Evolutionary conservation across 2,329 filamentous ascomycete species (phyloP).

Genomic region (Colletotrichum incanum): DNA sequence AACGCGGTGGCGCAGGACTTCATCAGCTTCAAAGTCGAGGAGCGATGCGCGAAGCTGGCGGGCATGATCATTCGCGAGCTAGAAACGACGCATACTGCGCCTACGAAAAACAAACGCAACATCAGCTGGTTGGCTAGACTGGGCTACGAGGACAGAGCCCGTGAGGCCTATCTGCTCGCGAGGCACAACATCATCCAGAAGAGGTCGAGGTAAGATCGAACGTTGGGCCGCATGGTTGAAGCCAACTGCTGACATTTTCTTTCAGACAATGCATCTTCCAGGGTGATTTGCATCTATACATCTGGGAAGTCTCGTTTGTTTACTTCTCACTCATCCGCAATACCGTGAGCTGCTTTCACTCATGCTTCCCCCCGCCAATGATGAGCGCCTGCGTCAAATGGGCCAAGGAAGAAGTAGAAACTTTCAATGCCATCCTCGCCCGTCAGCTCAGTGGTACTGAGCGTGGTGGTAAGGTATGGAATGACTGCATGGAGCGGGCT

Average conservation of each 20-base stretch:
- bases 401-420: slow-evolving; percentile 96
- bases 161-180: slow-evolving; percentile 88
- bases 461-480: slow-evolving; percentile 82
- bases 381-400: slow-evolving; percentile 97
- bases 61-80: slow-evolving; percentile 84
- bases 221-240: background rate
- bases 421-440: slow-evolving; percentile 86
- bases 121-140: slow-evolving; percentile 88
- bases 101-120: slow-evolving; percentile 83
- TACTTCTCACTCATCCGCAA: slow-evolving; percentile 97
- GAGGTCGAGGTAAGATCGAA: slow-evolving; percentile 79
- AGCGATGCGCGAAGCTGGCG: slow-evolving; percentile 84
- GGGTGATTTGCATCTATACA: slow-evolving; percentile 91
- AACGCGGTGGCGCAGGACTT: slow-evolving; percentile 92
- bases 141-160: slow-evolving; percentile 90
- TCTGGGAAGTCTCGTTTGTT: slow-evolving; percentile 94
- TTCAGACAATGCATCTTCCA: slow-evolving; percentile 93
- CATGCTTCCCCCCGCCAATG: slow-evolving; percentile 87
- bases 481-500: slow-evolving; percentile 85
- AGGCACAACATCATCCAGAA: slow-evolving; percentile 85
- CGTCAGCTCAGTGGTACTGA: slow-evolving; percentile 92
- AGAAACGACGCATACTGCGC: slow-evolving; percentile 82
- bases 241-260: background rate
- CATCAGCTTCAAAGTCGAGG: slow-evolving; percentile 91
- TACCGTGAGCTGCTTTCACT: slow-evolving; percentile 90